Conservation (phyloP, 163 green algal species). For the Chlamydomonas reinhardtii region DNA sequence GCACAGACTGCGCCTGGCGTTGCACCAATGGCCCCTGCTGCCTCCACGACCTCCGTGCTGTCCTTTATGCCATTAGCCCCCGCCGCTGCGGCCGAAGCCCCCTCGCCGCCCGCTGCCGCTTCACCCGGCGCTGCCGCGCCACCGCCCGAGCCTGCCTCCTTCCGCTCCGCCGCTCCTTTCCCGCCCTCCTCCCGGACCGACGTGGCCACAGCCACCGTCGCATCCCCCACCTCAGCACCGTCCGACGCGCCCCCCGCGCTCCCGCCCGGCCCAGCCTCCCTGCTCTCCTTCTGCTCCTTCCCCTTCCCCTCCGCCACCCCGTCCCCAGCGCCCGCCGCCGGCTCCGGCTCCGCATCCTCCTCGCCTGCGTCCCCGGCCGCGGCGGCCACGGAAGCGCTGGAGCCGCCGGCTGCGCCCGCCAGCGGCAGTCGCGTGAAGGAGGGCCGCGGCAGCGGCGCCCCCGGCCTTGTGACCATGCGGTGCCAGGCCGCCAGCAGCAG, state of each 20-base stretch:
- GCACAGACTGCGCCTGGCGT: too few species aligned
- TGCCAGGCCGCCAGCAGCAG: constrained; percentile 44
- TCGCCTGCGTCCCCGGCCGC: neutral
- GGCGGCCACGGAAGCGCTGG: neutral
- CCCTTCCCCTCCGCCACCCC: neutral
- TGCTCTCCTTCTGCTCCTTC: neutral
- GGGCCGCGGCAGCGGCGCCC: constrained; percentile 2
- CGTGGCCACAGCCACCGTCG: neutral
- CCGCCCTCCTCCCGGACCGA: neutral
- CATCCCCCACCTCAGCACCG: too few species aligned
- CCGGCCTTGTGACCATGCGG: constrained; percentile 11
- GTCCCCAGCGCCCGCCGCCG: neutral
- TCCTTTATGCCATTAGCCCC: too few species aligned
- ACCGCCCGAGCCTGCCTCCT: too few species aligned
- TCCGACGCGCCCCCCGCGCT: too few species aligned
- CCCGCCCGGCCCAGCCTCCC: too few species aligned
- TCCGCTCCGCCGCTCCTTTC: neutral
- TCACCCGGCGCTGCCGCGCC: neutral
- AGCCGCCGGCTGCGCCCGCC: neutral
- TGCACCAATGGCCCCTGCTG: too few species aligned
- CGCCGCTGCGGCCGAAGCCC: too few species aligned
- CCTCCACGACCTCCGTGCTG: too few species aligned
- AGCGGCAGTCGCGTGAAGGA: neutral
- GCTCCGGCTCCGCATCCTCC: neutral
- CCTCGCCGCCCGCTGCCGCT: neutral